These are phyloP conservation scores for Boletales sp. DNA, from an alignment of 768 basidiomycete genomes.

Conservation along the genomic window DNA sequence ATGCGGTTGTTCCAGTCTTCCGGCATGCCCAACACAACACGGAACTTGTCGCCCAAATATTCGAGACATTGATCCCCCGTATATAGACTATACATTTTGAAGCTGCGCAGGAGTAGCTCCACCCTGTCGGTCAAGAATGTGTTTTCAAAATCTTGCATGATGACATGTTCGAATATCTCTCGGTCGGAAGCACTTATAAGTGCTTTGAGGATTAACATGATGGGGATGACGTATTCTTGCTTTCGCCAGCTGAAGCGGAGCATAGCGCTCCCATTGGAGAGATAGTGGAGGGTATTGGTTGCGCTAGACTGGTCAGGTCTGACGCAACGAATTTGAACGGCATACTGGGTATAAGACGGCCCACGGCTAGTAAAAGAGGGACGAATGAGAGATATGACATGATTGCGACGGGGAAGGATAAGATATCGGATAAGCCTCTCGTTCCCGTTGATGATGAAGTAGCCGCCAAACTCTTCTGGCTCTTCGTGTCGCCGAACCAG, in stretches of 20 bases:
- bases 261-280: constrained; percentile 95
- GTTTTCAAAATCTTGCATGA: constrained; percentile 96
- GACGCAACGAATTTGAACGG: constrained; percentile 93
- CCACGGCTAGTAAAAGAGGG: constrained; percentile 91
- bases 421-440: constrained; percentile 98
- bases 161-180: constrained; percentile 94
- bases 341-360: constrained; percentile 90
- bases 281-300: constrained; percentile 97
- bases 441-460: constrained; percentile 98
- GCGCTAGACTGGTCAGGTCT: constrained; percentile 89
- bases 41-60: constrained; percentile 95
- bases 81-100: constrained; percentile 87
- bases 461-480: constrained; percentile 97
- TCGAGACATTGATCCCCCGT: constrained; percentile 91
- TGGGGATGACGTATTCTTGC: constrained; percentile 96
- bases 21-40: constrained; percentile 84
- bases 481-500: constrained; percentile 92
- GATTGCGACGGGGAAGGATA: constrained; percentile 92
- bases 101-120: constrained; percentile 88
- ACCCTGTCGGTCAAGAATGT: constrained; percentile 98
- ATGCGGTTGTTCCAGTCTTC: constrained; percentile 89
- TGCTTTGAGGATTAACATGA: constrained; percentile 95
- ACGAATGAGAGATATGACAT: constrained; percentile 89
- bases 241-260: constrained; percentile 95
- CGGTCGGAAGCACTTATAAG: constrained; percentile 88